Percentiles rank a stretch among this genome's conserved stretches.
Evolutionary conservation across 129 eudicot genomes (phyloP).

Genomic region (Flaveria robusta): DNA sequence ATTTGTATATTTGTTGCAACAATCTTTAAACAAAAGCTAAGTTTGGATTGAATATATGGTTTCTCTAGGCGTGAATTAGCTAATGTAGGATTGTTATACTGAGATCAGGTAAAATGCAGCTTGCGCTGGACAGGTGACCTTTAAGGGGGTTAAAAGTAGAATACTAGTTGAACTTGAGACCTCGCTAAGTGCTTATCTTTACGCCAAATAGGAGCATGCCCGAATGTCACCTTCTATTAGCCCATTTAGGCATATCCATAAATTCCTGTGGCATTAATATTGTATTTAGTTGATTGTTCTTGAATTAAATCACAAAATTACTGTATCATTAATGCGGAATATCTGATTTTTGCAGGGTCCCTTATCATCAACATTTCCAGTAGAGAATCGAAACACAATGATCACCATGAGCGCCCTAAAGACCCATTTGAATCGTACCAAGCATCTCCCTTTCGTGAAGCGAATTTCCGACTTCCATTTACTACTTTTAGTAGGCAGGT

Average conservation of each 20-base stretch:
- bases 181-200: neutral
- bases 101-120: too few relatives aligned
- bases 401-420: conserved; percentile 63
- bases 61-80: neutral
- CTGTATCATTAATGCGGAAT: neutral
- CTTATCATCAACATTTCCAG: conserved; percentile 74
- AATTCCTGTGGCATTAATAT: neutral
- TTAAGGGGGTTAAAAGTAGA: too few relatives aligned
- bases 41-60: neutral
- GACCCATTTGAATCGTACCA: conserved; percentile 75
- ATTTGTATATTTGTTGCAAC: neutral
- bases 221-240: too few relatives aligned
- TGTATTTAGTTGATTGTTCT: neutral
- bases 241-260: neutral
- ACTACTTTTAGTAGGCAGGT: conserved; percentile 72
- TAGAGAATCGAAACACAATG: conserved; percentile 66
- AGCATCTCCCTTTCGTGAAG: conserved; percentile 71
- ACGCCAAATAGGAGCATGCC: neutral
- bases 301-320: neutral
- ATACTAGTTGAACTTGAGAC: too few relatives aligned
- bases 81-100: too few relatives aligned
- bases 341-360: conserved; percentile 68
- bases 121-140: too few relatives aligned
- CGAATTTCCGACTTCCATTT: conserved; percentile 86
- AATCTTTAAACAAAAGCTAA: neutral